Base-by-base conservation (phyloP, 2,329 filamentous ascomycete genomes). In the Botrytis sinoallii region DNA sequence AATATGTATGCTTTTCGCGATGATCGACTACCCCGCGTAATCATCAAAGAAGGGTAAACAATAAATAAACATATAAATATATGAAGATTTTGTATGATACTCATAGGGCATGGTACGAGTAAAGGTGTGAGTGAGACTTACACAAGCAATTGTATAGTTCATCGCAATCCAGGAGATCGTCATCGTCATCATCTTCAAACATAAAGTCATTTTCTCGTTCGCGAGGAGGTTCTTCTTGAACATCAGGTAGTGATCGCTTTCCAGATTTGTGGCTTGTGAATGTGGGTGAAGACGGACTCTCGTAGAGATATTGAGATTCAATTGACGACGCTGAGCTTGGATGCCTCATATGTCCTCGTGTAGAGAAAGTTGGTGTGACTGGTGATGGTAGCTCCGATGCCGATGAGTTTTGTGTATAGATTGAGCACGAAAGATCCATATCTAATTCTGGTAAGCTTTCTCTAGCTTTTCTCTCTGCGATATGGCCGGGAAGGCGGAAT, bases 291-390 rank as follows among this genome's bases (percentile, higher is more conserved):
- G 86, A 91, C 75, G 86, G 91, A 74, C 83, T 83, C 77, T 90
- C 89, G 25, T 88, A 85, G 46, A 78, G 76, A 52, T 75, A 77
- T 38, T 86, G 84, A 14, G 93, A 86, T 73, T 92, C 91, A 73
- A 93, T 85, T 8, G 94, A 97, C 1, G 94, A 97, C 42, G 88
- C 87, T 0, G 94, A 96, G 83, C 93, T 95, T 38, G 90, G 88
- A 78, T 88, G 89, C 78, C 90, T 88, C 67, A 88, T 83, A 81
- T 92, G 90, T 48, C 88, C 88, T 74, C 88, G 88, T 66, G 81
- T 78, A 67, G 90, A 82, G 79, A 92, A 93, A 29, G 90, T 92
- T 35, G 92, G 91, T 60, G 91, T 93, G 55, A 91, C 84, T 70
- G 92, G 92, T 32, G 92, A 91, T 20, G 89, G 88, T 77, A 90